Percentiles rank a stretch among this genome's conserved stretches.
Evolutionary conservation across 148 eudicot genomes (phyloP).

Genomic region (Spergularia bocconei): DNA sequence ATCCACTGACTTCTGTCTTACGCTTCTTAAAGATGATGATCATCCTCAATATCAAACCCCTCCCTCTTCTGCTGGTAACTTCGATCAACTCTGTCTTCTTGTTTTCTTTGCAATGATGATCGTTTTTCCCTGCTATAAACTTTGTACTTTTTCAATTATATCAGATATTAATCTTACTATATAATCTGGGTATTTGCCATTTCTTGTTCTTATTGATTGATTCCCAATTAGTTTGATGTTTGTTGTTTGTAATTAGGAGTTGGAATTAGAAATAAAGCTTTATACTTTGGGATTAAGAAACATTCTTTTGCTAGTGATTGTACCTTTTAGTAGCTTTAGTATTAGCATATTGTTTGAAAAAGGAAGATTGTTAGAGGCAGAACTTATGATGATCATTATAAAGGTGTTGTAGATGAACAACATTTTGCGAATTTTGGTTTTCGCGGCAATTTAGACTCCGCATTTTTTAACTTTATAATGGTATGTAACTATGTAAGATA

Average conservation of each 20-base stretch:
- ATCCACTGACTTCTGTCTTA: slow-evolving; percentile 45
- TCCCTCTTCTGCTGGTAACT: slow-evolving; percentile 18
- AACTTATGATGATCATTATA: background rate
- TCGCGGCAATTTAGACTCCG: background rate
- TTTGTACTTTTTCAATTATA: background rate
- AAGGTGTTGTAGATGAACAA: background rate
- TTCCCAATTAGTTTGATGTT: background rate
- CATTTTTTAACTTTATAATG: background rate
- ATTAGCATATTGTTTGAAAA: background rate
- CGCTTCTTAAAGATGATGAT: slow-evolving; percentile 35
- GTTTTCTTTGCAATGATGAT: background rate
- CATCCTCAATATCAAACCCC: background rate
- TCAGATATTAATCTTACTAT: background rate
- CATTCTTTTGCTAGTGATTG: background rate
- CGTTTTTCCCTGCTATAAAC: background rate
- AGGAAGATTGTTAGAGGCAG: background rate
- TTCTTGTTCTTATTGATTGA: background rate
- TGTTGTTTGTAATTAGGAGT: background rate
- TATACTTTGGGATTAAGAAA: too few relatives aligned
- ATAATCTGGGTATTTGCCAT: background rate
- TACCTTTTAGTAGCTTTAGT: background rate
- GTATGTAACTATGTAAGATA: background rate
- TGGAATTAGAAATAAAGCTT: background rate
- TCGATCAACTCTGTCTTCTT: background rate
- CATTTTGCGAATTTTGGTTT: background rate